Base-by-base conservation (phyloP, 768 basidiomycete genomes). In the Udeniomyces megalosporus region DNA sequence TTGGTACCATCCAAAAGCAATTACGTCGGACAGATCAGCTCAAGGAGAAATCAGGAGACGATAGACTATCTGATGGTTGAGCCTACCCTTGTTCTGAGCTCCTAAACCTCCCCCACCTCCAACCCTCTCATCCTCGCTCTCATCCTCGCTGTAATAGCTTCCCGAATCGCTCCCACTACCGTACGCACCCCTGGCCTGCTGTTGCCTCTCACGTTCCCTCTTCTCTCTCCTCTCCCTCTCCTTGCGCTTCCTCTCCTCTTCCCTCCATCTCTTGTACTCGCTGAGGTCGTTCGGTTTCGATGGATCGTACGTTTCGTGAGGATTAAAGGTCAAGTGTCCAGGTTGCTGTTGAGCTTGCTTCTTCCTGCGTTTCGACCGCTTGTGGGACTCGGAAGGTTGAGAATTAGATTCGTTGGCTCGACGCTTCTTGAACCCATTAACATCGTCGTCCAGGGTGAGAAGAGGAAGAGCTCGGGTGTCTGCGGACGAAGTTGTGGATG, bases 371-470 rank as follows among this genome's bases (percentile, higher is more conserved):
- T 80, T 86, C 24, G 79, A 75, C 14, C 47, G 20, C 61, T 77
- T 79, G 71, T 76, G 79, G 10, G 74, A 77, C 58, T 80, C 81
- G 5, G 80, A 80, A 17, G 78, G 79, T 1, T 78, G 79, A 17
- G 74, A 77, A 65, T 78, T 77, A 34, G 26, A 1, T 4, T n/a
- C 22, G 5, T n/a, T 32, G 20, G 2, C 26, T 2, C 28, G 49
- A 12, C 63, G 38, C 35, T 65, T 65, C 80, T 67, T 66, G 73
- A 84, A 91, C 0, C 88, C 88, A 61, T 90, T 90, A 66, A 90
- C 77, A 65, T 90, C 86, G 64, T 90, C 88, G 64, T 90, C 88
- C 11, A 91, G 79, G 24, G 89, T 78, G 86, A 91, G 89, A 0
- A 85, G 85, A 2, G 88, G 88, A 17, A 88, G 47, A 3, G 45